Evolutionary conservation across 2,329 filamentous ascomycete species (phyloP), one percentile per base, ranked within the genome.

Genomic region (Ilyonectria robusta): DNA sequence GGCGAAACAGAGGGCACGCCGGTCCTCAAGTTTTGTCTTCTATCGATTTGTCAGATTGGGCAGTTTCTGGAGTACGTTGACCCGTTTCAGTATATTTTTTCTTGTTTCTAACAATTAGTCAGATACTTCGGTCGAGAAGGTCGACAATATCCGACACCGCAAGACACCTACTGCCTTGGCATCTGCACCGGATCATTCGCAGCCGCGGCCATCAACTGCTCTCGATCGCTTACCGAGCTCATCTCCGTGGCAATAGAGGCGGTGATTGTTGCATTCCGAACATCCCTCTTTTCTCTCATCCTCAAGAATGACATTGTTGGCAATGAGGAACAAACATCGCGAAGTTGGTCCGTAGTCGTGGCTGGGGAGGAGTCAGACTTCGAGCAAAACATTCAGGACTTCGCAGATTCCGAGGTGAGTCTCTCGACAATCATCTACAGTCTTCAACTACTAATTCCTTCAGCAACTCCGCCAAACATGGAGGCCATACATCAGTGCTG

Each of bases 161-260:
- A 71, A 46, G 53, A 70, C 26, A 70, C 73, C 3, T 70, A 63
- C 44, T 65, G 67, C 23, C 61, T 77, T 11, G 74, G 76, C 3
- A 69, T 75, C 6, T 77, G 76, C 50, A 68, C 72, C 4, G 76
- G 76, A 1, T 72, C 71, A 1, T 75, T 77, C 50, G 69, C 76
- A 9, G 75, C 76, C 2, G 73, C 75, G 1, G 75, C 75, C 29
- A 63, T 76, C 23, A 67, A 69, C 44, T 70, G 70, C 19, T 74
- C 75, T 8, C 50, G 57, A n/a, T 74, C 76, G 2, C 59, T 76
- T 3, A 59, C 68, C 15, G 71, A 75, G 10, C 63, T 77, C 2
- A 66, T 77, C 17, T 47, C 65, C 8, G 9, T 70, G 9, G 73
- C 73, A 9, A 66, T 73, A 2, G 68, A 74, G 31, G 66, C 69